Evolutionary conservation across 805 yeast genomes (phyloP), one percentile per base, ranked within the genome.

Genomic region (Metschnikowia picachoensis): DNA sequence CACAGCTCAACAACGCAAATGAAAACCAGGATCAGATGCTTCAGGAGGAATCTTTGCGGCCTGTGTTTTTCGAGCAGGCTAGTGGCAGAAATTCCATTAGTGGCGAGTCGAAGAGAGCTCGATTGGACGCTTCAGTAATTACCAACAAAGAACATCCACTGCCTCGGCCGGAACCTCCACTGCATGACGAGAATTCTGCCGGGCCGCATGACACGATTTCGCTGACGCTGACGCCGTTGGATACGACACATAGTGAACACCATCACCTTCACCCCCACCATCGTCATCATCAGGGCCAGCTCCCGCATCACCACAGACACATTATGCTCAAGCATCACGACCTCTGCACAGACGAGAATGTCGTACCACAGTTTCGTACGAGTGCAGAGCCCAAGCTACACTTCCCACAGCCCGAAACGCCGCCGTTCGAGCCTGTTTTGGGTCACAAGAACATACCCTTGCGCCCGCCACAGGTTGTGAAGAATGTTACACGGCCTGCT

Each of bases 1-100:
- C 68, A 36, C 67, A 63, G 42, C 57, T 64, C 37, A 61, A 64
- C 50, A 64, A 64, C 49, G 51, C 55, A 33, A 59, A 59, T 46
- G 68, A 66, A 16, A 62, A 63, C 47, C 60, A 62, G 43, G 67
- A 65, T 46, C 67, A 61, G 51, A 60, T 64, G 39, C 61, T 64
- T 47, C 62, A 57, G 46, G 66, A 58, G 34, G 65, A 61, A 20
- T 61, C 62, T 50, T 63, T 66, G 53, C 61, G 69, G 34, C 64
- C 59, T 35, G 68, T 65, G 37, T 66, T 65, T 46, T 63, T 64
- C 47, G 69, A 65, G 44, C 56, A 55, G 39, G 43, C 64, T 8
- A 31, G 55, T 17, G 46, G 47, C 40, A 50, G 58, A 31, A 46
- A 53, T 41, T 36, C 60, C 20, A 41, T 48, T 32, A 31, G 59